Conservation (phyloP, 2,329 filamentous ascomycete species). For the Colletotrichum sp. region DNA sequence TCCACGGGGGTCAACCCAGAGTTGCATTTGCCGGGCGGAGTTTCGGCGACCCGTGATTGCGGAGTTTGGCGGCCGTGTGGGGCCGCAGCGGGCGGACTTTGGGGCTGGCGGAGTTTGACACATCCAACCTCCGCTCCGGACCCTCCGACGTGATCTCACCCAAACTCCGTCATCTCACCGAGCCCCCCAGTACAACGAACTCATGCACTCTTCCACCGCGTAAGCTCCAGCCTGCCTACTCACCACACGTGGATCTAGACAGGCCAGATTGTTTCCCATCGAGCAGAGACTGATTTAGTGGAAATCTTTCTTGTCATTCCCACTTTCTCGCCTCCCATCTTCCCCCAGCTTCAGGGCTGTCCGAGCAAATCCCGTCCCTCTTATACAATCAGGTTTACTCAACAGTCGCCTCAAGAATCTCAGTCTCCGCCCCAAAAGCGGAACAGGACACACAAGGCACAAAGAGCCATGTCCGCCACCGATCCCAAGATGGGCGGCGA, state of each 20-base stretch:
- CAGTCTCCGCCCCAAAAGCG: background rate
- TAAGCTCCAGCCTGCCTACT: background rate
- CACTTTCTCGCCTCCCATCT: background rate
- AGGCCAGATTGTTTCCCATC: background rate
- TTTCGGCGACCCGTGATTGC: slow-evolving; percentile 3
- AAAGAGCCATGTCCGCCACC: background rate
- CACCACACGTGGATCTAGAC: background rate
- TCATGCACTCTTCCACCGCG: background rate
- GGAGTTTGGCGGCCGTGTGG: background rate
- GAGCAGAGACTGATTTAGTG: background rate
- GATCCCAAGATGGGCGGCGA: background rate
- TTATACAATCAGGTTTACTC: background rate
- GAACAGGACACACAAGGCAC: background rate
- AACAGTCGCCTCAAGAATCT: background rate
- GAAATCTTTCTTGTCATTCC: background rate
- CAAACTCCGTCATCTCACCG: background rate
- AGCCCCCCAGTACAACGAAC: background rate
- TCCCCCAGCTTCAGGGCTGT: background rate
- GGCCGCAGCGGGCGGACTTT: slow-evolving; percentile 16
- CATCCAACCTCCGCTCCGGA: slow-evolving; percentile 3
- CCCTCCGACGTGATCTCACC: background rate
- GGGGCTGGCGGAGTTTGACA: slow-evolving; percentile 2
- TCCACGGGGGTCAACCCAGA: background rate
- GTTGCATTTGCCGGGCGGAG: background rate
- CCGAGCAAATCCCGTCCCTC: background rate